A percentile compares a stretch with the other conserved stretches of the same genome.
Evolutionary conservation across 225 moss, liverwort and hornwort genomes (phyloP).

Genomic region (Ulota crispa): DNA sequence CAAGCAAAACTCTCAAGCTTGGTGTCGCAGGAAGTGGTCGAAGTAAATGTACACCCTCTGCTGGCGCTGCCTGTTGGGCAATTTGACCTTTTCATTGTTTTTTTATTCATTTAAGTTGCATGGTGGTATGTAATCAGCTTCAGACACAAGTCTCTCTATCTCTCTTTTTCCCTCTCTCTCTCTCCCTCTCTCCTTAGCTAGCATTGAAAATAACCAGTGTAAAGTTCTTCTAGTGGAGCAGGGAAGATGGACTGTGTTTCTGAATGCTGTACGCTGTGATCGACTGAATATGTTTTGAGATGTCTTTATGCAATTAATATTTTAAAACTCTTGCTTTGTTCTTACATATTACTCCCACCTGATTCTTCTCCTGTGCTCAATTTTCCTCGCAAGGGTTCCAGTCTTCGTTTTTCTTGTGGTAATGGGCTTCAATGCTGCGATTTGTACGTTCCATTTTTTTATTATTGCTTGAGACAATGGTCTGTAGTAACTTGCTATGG

Average conservation of each 20-base stretch:
- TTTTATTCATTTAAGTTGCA: slow-evolving; percentile 15
- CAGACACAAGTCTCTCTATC: neutral
- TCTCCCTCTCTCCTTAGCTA: neutral
- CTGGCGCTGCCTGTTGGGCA: slow-evolving; percentile 10
- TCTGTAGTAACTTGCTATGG: too few species aligned
- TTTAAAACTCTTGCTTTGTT: neutral
- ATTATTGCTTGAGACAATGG: neutral
- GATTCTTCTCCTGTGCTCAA: neutral
- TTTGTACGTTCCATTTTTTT: neutral
- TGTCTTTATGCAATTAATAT: neutral
- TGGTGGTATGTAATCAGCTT: slow-evolving; percentile 1
- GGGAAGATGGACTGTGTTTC: neutral
- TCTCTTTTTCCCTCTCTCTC: too few species aligned
- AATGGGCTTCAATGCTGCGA: neutral
- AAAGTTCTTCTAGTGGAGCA: neutral
- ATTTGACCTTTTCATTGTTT: slow-evolving; percentile 10
- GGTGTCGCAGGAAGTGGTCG: slow-evolving; percentile 8
- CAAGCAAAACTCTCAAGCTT: neutral
- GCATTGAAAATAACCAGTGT: slow-evolving; percentile 9
- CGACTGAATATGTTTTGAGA: slow-evolving; percentile 1
- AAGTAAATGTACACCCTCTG: neutral
- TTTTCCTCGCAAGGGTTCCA: neutral
- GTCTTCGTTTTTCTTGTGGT: neutral
- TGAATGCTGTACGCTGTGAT: slow-evolving; percentile 8
- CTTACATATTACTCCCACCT: neutral